Percentiles rank a stretch among this genome's conserved stretches.
Evolutionary conservation across 495 filamentous ascomycete genomes (phyloP).

Genomic region (Beverwykella pulmonaria): DNA sequence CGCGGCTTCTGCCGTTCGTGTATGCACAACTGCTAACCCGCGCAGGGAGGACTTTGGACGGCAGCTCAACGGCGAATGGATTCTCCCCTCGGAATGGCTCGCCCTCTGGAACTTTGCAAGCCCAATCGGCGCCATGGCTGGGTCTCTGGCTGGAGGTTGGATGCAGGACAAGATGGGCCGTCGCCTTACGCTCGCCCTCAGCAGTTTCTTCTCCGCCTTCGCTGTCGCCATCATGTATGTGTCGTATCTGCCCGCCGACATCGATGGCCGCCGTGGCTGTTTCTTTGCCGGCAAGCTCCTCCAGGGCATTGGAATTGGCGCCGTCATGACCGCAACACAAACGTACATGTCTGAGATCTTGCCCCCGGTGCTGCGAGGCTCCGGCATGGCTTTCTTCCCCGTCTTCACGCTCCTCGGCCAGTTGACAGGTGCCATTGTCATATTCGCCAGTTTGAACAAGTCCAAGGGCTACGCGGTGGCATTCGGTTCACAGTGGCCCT

Average conservation of each 20-base stretch:
- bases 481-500: slow-evolving; percentile 36
- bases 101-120: slow-evolving; percentile 51
- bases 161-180: slow-evolving; percentile 52
- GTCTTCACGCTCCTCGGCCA: slow-evolving; percentile 53
- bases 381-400: slow-evolving; percentile 51
- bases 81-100: slow-evolving; percentile 54
- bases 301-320: slow-evolving; percentile 51
- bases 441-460: slow-evolving; percentile 40
- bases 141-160: slow-evolving; percentile 47
- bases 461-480: slow-evolving; percentile 32
- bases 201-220: slow-evolving; percentile 47
- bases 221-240: slow-evolving; percentile 43
- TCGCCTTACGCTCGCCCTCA: slow-evolving; percentile 45
- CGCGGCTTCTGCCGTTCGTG: neutral
- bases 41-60: slow-evolving; percentile 48
- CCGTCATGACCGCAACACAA: slow-evolving; percentile 49
- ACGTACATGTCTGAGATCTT: slow-evolving; percentile 55
- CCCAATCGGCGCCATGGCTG: slow-evolving; percentile 50
- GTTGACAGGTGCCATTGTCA: slow-evolving; percentile 50
- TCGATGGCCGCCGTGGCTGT: slow-evolving; percentile 18
- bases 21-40: slow-evolving; percentile 1
- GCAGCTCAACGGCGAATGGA: slow-evolving; percentile 41
- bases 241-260: slow-evolving; percentile 29
- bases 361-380: slow-evolving; percentile 49
- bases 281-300: slow-evolving; percentile 37